Percentiles rank a stretch among this genome's conserved stretches.
Conservation (phyloP, 1,139 yeast species). For the Geotrichum bryndzae region DNA sequence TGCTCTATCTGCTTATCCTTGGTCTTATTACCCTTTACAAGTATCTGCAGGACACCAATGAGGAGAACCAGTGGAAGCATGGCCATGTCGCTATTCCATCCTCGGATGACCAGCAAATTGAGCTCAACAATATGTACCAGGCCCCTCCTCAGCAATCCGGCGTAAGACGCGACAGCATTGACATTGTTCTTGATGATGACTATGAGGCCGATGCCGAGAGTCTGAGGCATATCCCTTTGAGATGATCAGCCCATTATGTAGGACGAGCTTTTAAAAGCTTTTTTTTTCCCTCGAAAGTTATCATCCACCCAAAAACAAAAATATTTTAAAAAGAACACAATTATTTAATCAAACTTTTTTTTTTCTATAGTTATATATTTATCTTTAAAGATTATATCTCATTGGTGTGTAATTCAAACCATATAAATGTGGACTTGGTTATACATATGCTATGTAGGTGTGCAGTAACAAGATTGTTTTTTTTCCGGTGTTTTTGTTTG, state of each 20-base stretch:
- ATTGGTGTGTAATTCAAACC: too few species aligned
- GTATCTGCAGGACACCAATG: constrained; percentile 1
- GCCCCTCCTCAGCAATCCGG: constrained; percentile 4
- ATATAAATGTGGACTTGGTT: too few species aligned
- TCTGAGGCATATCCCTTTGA: neutral
- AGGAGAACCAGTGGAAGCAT: constrained; percentile 13
- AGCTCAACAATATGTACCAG: constrained; percentile 17
- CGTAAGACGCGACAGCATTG: constrained; percentile 1
- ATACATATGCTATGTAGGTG: too few species aligned
- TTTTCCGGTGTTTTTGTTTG: neutral
- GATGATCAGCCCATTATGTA: neutral
- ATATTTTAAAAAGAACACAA: too few species aligned
- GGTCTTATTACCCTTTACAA: constrained; percentile 50
- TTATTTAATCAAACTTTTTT: too few species aligned
- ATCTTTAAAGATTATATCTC: too few species aligned
- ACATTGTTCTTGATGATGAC: constrained; percentile 16
- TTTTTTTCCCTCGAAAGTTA: too few species aligned
- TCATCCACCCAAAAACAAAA: too few species aligned
- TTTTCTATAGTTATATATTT: too few species aligned
- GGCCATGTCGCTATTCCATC: constrained; percentile 18
- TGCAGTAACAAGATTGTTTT: neutral
- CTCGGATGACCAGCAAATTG: constrained; percentile 12
- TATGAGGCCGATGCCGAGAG: constrained; percentile 15
- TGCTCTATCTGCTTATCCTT: constrained; percentile 62
- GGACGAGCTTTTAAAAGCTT: neutral